Percentiles rank a stretch among this genome's conserved stretches.
These are phyloP conservation scores for Cyberlindnera xishuangbannaensis DNA, from an alignment of 805 yeast species.

Conservation along the genomic window DNA sequence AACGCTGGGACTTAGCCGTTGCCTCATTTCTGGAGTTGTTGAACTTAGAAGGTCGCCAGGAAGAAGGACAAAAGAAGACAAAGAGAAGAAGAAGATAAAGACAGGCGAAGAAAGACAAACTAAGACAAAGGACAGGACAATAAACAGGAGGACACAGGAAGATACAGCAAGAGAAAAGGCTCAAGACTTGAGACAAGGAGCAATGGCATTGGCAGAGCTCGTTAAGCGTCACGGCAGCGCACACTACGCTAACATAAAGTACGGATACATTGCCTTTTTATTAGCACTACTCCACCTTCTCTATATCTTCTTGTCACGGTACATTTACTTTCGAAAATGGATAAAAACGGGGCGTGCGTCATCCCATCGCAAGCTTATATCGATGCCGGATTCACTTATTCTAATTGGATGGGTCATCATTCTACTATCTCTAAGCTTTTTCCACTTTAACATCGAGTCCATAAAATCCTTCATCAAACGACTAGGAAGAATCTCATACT, in stretches of 20 bases:
- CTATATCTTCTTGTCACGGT: conserved; percentile 30
- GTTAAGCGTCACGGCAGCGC: conserved; percentile 42
- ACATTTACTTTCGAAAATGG: conserved; percentile 33
- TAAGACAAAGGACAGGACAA: too few species aligned
- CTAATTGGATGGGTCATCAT: conserved; percentile 32
- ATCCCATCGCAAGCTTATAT: conserved; percentile 26
- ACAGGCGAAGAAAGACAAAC: too few species aligned
- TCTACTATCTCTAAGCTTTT: conserved; percentile 28
- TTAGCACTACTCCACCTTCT: conserved; percentile 36
- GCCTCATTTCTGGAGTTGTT: too few species aligned
- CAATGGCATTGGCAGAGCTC: too few species aligned
- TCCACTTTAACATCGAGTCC: conserved; percentile 30
- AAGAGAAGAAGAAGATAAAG: too few species aligned
- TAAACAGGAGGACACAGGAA: too few species aligned
- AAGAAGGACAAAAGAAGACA: too few species aligned
- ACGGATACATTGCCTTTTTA: conserved; percentile 49
- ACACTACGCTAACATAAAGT: conserved; percentile 53
- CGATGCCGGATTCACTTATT: conserved; percentile 31
- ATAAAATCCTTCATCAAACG: conserved; percentile 43
- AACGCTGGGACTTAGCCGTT: too few species aligned
- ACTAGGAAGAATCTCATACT: conserved; percentile 55
- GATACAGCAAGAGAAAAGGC: too few species aligned
- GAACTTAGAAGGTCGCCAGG: too few species aligned
- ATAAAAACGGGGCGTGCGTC: conserved; percentile 34
- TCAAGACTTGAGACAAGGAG: too few species aligned